Conservation (phyloP, 2,329 filamentous ascomycete species). For the Cytospora leucostoma region DNA sequence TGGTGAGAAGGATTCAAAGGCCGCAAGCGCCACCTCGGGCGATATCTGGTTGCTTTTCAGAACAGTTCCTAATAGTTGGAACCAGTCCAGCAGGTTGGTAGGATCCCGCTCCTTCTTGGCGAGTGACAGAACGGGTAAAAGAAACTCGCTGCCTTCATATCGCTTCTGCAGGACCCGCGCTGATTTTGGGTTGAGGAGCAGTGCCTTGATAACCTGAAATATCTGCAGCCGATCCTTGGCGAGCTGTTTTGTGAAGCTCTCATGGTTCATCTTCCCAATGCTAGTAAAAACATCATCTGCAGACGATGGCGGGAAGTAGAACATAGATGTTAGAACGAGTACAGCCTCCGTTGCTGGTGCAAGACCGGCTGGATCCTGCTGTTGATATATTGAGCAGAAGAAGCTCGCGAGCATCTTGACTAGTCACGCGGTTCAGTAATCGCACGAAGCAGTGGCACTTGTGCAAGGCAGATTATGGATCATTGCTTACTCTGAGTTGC, state of each 20-base stretch:
- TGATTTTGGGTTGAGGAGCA: slow-evolving; percentile 11
- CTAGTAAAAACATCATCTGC: slow-evolving; percentile 17
- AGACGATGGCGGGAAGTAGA: slow-evolving; percentile 19
- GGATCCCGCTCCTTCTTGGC: slow-evolving; percentile 55
- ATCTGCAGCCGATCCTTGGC: slow-evolving; percentile 24
- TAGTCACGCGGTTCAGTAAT: not conserved
- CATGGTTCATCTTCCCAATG: slow-evolving; percentile 16
- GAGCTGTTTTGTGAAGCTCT: slow-evolving; percentile 24
- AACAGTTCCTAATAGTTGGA: slow-evolving; percentile 50
- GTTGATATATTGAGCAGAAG: slow-evolving; percentile 26
- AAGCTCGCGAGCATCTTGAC: slow-evolving; percentile 17
- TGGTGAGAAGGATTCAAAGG: slow-evolving; percentile 58
- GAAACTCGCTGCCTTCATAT: slow-evolving; percentile 16
- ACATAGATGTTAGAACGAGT: slow-evolving; percentile 17
- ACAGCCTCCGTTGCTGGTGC: slow-evolving; percentile 24
- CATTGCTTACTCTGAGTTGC: slow-evolving; percentile 48
- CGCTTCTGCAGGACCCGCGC: slow-evolving; percentile 30
- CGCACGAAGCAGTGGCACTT: not conserved
- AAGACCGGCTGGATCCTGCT: slow-evolving; percentile 19
- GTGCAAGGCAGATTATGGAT: not conserved
- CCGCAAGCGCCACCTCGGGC: slow-evolving; percentile 48
- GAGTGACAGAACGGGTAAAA: slow-evolving; percentile 44
- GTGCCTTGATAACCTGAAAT: slow-evolving; percentile 6
- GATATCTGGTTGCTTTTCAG: slow-evolving; percentile 49
- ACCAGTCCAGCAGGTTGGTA: slow-evolving; percentile 59